A percentile compares a stretch with the other conserved stretches of the same genome.
Conservation (phyloP, 2,329 filamentous ascomycete genomes). For the Thyridium curvatum region DNA sequence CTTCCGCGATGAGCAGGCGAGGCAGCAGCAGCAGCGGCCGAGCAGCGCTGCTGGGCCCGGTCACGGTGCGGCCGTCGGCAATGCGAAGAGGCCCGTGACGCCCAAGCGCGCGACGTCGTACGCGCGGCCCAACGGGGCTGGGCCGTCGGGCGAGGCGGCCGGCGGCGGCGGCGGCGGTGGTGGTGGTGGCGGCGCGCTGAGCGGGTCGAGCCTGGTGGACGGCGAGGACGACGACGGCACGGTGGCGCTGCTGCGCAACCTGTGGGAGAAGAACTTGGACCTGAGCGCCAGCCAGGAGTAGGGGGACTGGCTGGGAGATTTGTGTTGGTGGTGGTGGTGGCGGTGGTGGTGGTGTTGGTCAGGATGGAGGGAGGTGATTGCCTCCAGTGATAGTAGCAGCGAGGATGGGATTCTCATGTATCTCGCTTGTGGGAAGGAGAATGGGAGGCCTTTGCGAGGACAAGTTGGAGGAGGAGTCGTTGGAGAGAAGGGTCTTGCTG, state of each 20-base stretch:
- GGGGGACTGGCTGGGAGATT: slow-evolving; percentile 10
- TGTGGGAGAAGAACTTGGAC: slow-evolving; percentile 58
- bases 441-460: no score
- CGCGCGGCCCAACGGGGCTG: no score
- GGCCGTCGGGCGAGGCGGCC: slow-evolving; percentile 1
- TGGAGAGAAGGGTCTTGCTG: no score
- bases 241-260: slow-evolving; percentile 43
- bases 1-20: slow-evolving; percentile 22
- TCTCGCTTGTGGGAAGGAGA: no score
- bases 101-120: no score
- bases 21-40: background rate
- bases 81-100: no score
- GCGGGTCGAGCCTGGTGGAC: slow-evolving; percentile 44
- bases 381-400: no score
- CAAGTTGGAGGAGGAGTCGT: no score
- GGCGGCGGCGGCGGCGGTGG: slow-evolving; percentile 10
- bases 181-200: slow-evolving; percentile 34
- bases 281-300: slow-evolving; percentile 48
- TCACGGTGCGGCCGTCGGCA: background rate
- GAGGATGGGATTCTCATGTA: no score
- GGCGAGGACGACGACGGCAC: slow-evolving; percentile 44
- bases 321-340: background rate
- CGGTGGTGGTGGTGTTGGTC: background rate
- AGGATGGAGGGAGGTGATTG: no score
- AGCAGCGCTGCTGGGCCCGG: background rate